These are phyloP conservation scores for Saturnispora quitensis DNA, from an alignment of 805 yeast species.

Conservation along the genomic window DNA sequence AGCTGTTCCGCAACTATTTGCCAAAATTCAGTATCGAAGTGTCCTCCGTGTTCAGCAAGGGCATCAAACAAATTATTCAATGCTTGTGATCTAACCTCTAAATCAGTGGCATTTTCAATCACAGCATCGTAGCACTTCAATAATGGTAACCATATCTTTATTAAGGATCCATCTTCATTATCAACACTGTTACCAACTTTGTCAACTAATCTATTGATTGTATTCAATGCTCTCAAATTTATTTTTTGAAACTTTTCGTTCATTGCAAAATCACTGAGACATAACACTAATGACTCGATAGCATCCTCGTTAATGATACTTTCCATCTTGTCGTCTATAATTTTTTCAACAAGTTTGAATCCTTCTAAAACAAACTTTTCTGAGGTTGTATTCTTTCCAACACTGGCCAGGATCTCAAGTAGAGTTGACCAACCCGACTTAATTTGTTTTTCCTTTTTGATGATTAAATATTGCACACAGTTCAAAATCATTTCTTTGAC, in stretches of 20 bases:
- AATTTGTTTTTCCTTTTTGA: constrained; percentile 62
- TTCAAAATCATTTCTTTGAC: constrained; percentile 87
- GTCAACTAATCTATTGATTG: constrained; percentile 52
- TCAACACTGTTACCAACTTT: constrained; percentile 41
- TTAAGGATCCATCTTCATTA: constrained; percentile 31
- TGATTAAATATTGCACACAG: constrained; percentile 77
- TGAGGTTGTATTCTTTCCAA: constrained; percentile 47
- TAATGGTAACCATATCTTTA: constrained; percentile 78
- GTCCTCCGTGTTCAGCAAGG: constrained; percentile 67
- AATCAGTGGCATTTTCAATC: constrained; percentile 86
- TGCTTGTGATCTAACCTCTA: constrained; percentile 89
- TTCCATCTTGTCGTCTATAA: constrained; percentile 52
- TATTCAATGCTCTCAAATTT: constrained; percentile 72
- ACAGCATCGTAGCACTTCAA: constrained; percentile 77
- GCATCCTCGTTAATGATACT: constrained; percentile 65
- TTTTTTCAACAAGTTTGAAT: constrained; percentile 51
- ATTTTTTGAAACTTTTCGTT: constrained; percentile 74
- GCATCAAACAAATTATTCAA: constrained; percentile 75
- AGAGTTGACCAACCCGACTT: constrained; percentile 94
- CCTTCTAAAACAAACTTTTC: constrained; percentile 57
- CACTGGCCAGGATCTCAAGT: constrained; percentile 64
- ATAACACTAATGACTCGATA: constrained; percentile 53
- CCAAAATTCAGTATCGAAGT: constrained; percentile 76
- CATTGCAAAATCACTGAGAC: constrained; percentile 75
- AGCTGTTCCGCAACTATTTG: constrained; percentile 65